Evolutionary conservation across 805 yeast species (phyloP), one percentile per base, ranked within the genome.

Genomic region (Candida oleophila): DNA sequence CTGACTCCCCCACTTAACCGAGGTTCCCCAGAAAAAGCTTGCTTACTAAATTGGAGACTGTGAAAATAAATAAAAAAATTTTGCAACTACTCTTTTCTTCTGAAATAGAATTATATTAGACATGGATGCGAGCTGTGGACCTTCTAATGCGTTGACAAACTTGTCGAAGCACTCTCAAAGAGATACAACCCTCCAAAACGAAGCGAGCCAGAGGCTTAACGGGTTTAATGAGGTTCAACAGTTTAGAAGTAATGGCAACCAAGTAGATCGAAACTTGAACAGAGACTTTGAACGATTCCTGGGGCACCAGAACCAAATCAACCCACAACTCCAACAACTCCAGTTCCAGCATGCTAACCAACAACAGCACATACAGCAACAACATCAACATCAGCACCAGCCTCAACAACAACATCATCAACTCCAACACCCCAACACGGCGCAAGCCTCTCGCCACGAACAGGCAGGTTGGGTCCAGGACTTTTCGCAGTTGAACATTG

Each of bases 111-210:
- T 36, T 15, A 5, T 12, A 36, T 16, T 15, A 8, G 33, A 28
- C 21, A 42, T 42, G 45, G 45, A 42, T 19, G 64, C 74, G 16
- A 65, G 65, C 36, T 77, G 81, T 61, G 76, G 78, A 20, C 76
- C 76, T 3, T 60, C 71, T 3, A 75, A 68, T 49, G 78, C 80
- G 12, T 55, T 76, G 32, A 62, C 62, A 50, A 73, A 70, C 57
- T 58, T 76, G 34, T 53, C 70, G 16, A 65, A 68, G 45, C 76
- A 72, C 45, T 50, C 77, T 0, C 71, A 69, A 45, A 46, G 69
- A 33, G 80, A 76, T 52, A 64, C 54, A 44, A 66, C 78, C 5
- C 57, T 74, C 12, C 71, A 66, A 41, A 59, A 65, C 38, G 76
- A 71, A 49, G 45, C 45, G 7, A 21, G 39, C 21, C 15, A 5